Evolutionary conservation across 768 basidiomycete genomes (phyloP).

Genomic region (Podaxis rugospora): DNA sequence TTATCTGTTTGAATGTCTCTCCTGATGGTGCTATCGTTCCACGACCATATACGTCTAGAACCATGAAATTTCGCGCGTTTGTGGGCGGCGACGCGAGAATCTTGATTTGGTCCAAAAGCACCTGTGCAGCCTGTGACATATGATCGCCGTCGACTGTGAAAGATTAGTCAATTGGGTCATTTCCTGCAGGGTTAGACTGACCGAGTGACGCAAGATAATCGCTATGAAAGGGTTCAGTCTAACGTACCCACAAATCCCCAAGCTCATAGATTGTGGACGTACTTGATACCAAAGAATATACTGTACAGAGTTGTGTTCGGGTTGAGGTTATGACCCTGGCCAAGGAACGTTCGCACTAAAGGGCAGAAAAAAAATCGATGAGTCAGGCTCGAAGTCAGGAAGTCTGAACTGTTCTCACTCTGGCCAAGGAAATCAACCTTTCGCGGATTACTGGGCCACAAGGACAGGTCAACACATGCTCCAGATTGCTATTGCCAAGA

Average conservation of each 20-base stretch:
- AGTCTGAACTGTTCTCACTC: slow-evolving; percentile 22
- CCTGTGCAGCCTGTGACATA: slow-evolving; percentile 39
- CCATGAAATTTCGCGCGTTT: slow-evolving; percentile 43
- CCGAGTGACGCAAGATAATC: slow-evolving; percentile 40
- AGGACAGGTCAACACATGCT: slow-evolving; percentile 40
- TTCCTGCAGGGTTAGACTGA: slow-evolving; percentile 16
- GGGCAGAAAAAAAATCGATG: not conserved
- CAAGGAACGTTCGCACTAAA: slow-evolving; percentile 38
- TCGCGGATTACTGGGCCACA: slow-evolving; percentile 49
- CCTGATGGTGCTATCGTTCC: slow-evolving; percentile 36
- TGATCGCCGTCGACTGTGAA: slow-evolving; percentile 39
- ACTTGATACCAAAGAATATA: slow-evolving; percentile 56
- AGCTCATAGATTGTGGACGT: slow-evolving; percentile 10
- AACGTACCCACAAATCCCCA: not conserved
- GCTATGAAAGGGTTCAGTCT: slow-evolving; percentile 19
- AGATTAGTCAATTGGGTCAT: not conserved
- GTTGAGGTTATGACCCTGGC: slow-evolving; percentile 39
- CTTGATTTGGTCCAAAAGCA: slow-evolving; percentile 39
- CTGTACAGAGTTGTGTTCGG: slow-evolving; percentile 45
- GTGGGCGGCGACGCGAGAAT: slow-evolving; percentile 46
- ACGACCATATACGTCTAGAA: slow-evolving; percentile 48
- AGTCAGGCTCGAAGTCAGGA: not conserved
- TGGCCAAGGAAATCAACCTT: slow-evolving; percentile 46
- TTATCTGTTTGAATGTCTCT: slow-evolving; percentile 41
- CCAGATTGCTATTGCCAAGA: slow-evolving; percentile 29